A percentile compares a stretch with the other conserved stretches of the same genome.
Evolutionary conservation across 192 early-diverging fungal species (phyloP).

Genomic region (Backusella morwellensis): DNA sequence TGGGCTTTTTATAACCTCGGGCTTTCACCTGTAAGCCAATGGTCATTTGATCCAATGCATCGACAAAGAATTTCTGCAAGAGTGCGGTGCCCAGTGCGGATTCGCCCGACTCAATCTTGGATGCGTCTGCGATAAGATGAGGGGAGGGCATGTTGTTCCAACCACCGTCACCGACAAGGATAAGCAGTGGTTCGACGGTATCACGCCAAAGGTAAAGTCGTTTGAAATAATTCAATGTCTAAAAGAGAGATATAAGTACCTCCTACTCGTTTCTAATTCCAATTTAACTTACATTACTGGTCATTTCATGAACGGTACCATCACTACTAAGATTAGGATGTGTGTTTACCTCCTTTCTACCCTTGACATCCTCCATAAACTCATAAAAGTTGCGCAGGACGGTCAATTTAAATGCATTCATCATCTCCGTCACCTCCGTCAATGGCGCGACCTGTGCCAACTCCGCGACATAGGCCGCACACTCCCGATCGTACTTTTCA

Average conservation of each 20-base stretch:
- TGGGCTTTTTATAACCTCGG: constrained; percentile 67
- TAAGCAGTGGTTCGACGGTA: constrained; percentile 53
- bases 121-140: background rate
- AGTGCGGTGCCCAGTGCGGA: constrained; percentile 17
- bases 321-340: constrained; percentile 60
- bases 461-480: constrained; percentile 38
- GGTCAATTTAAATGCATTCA: constrained; percentile 42
- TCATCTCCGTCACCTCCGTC: constrained; percentile 18
- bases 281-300: constrained; percentile 60
- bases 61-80: constrained; percentile 38
- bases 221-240: constrained; percentile 65
- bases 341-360: constrained; percentile 43
- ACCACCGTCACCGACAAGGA: constrained; percentile 52
- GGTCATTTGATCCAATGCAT: constrained; percentile 56
- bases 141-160: constrained; percentile 42
- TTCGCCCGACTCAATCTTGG: background rate
- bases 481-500: constrained; percentile 43
- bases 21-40: constrained; percentile 65
- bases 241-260: background rate
- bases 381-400: constrained; percentile 61
- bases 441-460: constrained; percentile 37
- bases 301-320: constrained; percentile 83
- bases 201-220: constrained; percentile 54
- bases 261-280: no score
- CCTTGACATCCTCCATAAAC: constrained; percentile 71